Base-by-base conservation (phyloP, 2,329 filamentous ascomycete genomes). In the Grosmannia penicillata region DNA sequence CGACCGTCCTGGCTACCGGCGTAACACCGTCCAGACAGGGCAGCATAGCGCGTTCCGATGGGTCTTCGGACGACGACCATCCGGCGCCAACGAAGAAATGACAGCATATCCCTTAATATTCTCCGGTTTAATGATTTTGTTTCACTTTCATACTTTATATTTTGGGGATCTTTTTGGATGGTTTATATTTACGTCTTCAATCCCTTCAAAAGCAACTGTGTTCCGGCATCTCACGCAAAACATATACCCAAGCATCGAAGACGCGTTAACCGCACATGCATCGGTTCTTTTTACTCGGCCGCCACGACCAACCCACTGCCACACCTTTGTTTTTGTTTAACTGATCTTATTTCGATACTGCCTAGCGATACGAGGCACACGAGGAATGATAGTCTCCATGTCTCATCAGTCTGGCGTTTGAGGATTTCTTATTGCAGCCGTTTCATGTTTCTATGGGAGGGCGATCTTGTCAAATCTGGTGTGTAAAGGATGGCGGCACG, bases 1-100 rank as follows among this genome's bases (percentile, higher is more conserved):
- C 65, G 4, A 55, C 57, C 18, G 58, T 64, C 22, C 48, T 67
- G 47, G 50, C 57, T 45, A 56, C 53, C 10, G 51, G 48, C 11
- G 55, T 39, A 53, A 55, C 41, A 49, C 47, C 21, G 33, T 48
- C 36, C 49, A 55, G 33, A 38, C 45, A 33, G 40, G 47, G 23
- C 36, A 44, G 38, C 37, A 40, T 33, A 15, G 38, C 42, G 13
- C 40, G 31, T 6, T 43, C 41, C 6, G 44, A 48, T 9, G 41
- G 41, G 5, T 44, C 43, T 4, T 49, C 46, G 2, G 43, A 46
- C 17, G 43, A 45, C 13, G 39, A 41, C 22, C 41, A 22, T 3
- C 42, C 37, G 37, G 8, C 29, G 10, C n/a, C 30, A 18, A 22
- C 22, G 3, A 38, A 32, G 11, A 29, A 30, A 33, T 13, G 19